Conservation (phyloP, 2,329 filamentous ascomycete species). For the Ophiostoma himal-ulmi region DNA sequence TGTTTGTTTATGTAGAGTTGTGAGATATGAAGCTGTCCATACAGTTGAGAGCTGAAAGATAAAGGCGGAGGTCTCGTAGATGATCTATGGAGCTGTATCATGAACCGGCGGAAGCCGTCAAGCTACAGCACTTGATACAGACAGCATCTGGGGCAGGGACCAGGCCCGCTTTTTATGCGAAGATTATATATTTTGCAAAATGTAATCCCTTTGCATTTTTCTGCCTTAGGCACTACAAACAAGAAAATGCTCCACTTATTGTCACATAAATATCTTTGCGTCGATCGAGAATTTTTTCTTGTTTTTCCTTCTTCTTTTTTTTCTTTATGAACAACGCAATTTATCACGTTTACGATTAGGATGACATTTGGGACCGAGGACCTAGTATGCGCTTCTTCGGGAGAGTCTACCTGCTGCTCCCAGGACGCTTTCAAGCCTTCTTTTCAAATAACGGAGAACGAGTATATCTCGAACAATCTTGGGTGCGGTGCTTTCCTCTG, state of each 20-base stretch:
- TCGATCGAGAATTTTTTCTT: constrained; percentile 15
- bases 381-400: constrained; percentile 19
- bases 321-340: constrained; percentile 45
- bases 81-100: neutral
- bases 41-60: no score
- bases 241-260: neutral
- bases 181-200: constrained; percentile 4
- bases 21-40: no score
- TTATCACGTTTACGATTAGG: constrained; percentile 42
- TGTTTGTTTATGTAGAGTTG: neutral
- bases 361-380: constrained; percentile 37
- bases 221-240: neutral
- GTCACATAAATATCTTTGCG: constrained; percentile 17
- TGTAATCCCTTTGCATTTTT: neutral
- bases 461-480: constrained; percentile 42
- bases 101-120: neutral
- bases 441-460: constrained; percentile 45
- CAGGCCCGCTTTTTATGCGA: constrained; percentile 6
- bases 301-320: constrained; percentile 31
- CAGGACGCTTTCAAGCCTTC: constrained; percentile 41
- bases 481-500: constrained; percentile 44
- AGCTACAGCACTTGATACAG: neutral
- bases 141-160: neutral
- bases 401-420: constrained; percentile 29
- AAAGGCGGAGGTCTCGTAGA: neutral